Conservation (phyloP, 805 yeast genomes). For the Yarrowia sp. region DNA sequence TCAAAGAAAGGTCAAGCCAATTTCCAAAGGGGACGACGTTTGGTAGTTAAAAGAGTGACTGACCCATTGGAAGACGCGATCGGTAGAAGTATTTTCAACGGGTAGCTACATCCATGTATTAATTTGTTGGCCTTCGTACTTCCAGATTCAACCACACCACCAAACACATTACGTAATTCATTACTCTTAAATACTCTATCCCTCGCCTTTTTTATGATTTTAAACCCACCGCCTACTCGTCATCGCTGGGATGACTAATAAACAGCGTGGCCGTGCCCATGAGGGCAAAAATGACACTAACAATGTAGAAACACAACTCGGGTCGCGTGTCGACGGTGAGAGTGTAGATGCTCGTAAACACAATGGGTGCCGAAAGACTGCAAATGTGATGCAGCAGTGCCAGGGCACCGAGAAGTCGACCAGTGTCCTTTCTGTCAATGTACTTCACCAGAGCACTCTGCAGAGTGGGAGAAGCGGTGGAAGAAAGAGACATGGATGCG, state of each 20-base stretch:
- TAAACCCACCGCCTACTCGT: neutral
- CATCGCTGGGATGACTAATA: neutral
- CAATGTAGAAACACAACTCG: slow-evolving; percentile 31
- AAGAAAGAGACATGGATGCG: slow-evolving; percentile 31
- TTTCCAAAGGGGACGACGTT: too few species aligned
- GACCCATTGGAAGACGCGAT: too few species aligned
- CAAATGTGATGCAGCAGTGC: slow-evolving; percentile 30
- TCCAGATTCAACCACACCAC: too few species aligned
- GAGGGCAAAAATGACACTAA: slow-evolving; percentile 26
- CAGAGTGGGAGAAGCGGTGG: slow-evolving; percentile 32
- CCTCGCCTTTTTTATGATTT: too few species aligned
- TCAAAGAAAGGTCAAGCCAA: too few species aligned
- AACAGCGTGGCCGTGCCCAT: neutral
- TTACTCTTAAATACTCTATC: neutral
- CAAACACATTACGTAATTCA: too few species aligned
- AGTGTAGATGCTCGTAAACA: slow-evolving; percentile 32
- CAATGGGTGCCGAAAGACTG: slow-evolving; percentile 28
- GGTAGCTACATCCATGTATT: too few species aligned
- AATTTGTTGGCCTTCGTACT: too few species aligned
- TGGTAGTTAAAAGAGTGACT: too few species aligned
- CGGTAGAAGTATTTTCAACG: too few species aligned
- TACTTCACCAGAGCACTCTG: slow-evolving; percentile 34
- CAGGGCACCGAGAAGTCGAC: slow-evolving; percentile 35
- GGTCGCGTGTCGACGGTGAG: slow-evolving; percentile 31
- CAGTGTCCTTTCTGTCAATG: slow-evolving; percentile 31